A percentile compares a stretch with the other conserved stretches of the same genome.
Evolutionary conservation across 2,329 filamentous ascomycete species (phyloP).

Genomic region (Calonectria ilicicola): DNA sequence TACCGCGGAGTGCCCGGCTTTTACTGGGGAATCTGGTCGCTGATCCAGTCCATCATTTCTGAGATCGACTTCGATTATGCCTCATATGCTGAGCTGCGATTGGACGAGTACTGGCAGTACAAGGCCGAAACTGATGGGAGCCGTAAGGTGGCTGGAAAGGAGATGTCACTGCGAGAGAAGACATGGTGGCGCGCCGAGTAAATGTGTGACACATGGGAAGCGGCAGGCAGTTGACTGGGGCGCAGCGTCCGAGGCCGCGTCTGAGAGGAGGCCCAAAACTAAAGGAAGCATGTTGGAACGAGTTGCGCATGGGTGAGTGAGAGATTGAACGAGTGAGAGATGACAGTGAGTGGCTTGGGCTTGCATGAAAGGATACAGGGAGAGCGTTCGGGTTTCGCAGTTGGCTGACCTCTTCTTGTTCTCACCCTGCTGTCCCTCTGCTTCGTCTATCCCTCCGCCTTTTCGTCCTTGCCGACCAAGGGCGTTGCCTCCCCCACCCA

Average conservation of each 20-base stretch:
- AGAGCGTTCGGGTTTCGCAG: constrained; percentile 18
- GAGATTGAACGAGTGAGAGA: neutral
- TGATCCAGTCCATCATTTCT: constrained; percentile 94
- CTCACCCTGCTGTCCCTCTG: neutral
- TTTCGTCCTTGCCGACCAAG: constrained; percentile 4
- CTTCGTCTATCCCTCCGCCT: neutral
- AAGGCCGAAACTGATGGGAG: constrained; percentile 78
- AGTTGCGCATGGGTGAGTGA: constrained; percentile 1
- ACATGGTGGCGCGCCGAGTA: constrained; percentile 72
- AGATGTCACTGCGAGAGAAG: constrained; percentile 80
- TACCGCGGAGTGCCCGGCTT: constrained; percentile 93
- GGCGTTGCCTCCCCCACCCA: neutral
- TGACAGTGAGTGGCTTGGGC: neutral
- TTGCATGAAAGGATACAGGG: constrained; percentile 13
- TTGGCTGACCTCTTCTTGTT: neutral
- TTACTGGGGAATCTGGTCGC: constrained; percentile 92
- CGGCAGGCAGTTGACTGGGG: constrained; percentile 10
- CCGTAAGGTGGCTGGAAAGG: constrained; percentile 62
- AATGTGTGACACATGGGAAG: constrained; percentile 15
- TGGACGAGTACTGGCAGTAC: constrained; percentile 96
- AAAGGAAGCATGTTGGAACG: constrained; percentile 2
- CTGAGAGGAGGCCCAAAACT: constrained; percentile 1
- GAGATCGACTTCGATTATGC: constrained; percentile 98
- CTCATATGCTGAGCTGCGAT: constrained; percentile 84
- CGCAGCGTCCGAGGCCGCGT: constrained; percentile 6